These are phyloP conservation scores for Penicillium dipodomyicola DNA, from an alignment of 495 filamentous ascomycete species.

Conservation along the genomic window DNA sequence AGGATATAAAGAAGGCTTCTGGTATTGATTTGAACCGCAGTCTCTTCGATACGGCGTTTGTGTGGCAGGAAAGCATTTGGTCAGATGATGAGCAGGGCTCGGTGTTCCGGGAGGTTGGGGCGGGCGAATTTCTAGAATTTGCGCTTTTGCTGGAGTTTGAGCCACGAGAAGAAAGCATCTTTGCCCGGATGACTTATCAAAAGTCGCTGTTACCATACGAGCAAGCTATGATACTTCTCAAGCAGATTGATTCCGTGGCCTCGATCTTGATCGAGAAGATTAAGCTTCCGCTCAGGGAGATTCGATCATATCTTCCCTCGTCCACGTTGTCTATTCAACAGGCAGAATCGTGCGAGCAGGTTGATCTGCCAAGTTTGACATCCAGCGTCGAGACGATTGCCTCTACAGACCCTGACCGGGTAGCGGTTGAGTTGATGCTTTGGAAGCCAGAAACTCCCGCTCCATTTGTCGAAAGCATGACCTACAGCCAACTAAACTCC, in stretches of 20 bases:
- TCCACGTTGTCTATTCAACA: constrained; percentile 58
- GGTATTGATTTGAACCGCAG: constrained; percentile 44
- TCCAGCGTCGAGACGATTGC: constrained; percentile 54
- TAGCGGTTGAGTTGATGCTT: constrained; percentile 60
- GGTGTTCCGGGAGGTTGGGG: constrained; percentile 48
- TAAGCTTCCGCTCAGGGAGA: constrained; percentile 30
- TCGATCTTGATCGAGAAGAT: constrained; percentile 44
- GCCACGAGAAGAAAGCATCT: constrained; percentile 45
- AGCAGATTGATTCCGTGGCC: constrained; percentile 56
- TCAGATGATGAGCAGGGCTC: constrained; percentile 26
- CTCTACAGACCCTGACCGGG: constrained; percentile 42
- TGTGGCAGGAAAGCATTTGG: constrained; percentile 71
- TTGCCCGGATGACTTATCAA: constrained; percentile 52
- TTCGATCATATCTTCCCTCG: constrained; percentile 29
- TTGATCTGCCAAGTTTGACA: constrained; percentile 37
- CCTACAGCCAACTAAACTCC: constrained; percentile 61
- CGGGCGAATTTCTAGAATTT: constrained; percentile 68
- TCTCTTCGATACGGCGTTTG: constrained; percentile 69
- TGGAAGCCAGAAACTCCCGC: constrained; percentile 31
- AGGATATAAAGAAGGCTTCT: constrained; percentile 61
- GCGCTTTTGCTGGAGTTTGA: constrained; percentile 69
- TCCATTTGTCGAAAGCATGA: constrained; percentile 41
- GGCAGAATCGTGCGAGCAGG: constrained; percentile 17
- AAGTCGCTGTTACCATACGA: constrained; percentile 42
- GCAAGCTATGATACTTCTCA: constrained; percentile 53